phyloP scores from a whole-genome alignment of 352 stramenopile species.

The Phytopythium boreale region DNA sequence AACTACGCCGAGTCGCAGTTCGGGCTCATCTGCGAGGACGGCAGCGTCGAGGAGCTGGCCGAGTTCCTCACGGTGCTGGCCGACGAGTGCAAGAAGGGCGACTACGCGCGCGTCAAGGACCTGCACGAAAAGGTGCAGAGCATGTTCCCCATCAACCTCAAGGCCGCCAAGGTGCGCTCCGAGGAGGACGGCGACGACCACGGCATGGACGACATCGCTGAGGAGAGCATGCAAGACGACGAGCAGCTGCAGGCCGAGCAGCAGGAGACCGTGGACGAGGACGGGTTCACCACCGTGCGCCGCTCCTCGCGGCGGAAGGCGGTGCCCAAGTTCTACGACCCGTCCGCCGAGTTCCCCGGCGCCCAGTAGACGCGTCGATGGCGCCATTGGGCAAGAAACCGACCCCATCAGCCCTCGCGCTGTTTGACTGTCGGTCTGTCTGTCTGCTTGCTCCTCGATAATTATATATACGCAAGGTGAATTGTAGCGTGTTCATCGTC shows the following conservation, averaged over 20 bases:
- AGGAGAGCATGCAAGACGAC: constrained; percentile 26
- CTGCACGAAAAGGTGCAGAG: constrained; percentile 73
- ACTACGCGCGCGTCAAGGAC: constrained; percentile 61
- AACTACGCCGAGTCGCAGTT: constrained; percentile 79
- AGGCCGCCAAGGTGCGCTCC: constrained; percentile 60
- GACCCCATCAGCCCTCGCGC: too few relatives aligned
- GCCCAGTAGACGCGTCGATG: constrained; percentile 40
- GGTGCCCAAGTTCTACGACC: constrained; percentile 74
- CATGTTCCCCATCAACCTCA: constrained; percentile 80
- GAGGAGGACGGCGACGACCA: constrained; percentile 27
- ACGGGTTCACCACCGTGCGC: constrained; percentile 74
- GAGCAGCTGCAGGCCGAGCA: constrained; percentile 11
- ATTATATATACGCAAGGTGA: not conserved
- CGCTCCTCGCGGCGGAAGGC: constrained; percentile 65
- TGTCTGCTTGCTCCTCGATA: not conserved
- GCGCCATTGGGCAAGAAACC: not conserved
- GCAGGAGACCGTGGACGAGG: constrained; percentile 51
- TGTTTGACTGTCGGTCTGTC: not conserved
- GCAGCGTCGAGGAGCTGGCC: constrained; percentile 67
- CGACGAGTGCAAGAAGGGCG: constrained; percentile 76
- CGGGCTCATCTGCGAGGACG: constrained; percentile 74
- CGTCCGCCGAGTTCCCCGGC: constrained; percentile 68
- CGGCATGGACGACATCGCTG: constrained; percentile 24
- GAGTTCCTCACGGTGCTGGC: constrained; percentile 61
- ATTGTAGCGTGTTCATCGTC: not conserved